Conservation (phyloP, 1,284 basidiomycete species). For the Schizophyllum amplum region DNA sequence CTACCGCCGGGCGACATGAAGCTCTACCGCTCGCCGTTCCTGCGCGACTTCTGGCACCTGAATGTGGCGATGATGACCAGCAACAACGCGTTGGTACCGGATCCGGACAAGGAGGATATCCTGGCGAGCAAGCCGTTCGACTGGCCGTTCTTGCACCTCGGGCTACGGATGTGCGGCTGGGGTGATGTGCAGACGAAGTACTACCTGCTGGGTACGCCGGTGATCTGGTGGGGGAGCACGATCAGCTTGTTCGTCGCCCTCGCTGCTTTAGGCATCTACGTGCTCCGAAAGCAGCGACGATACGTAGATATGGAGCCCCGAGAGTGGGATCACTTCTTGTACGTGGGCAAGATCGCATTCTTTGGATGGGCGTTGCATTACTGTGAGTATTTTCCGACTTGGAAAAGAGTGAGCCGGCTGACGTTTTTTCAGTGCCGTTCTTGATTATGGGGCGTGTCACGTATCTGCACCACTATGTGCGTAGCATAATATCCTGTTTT, state of each 20-base stretch:
- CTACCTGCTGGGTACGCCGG: constrained; percentile 87
- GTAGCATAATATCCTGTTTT: constrained; percentile 19
- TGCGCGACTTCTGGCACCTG: constrained; percentile 96
- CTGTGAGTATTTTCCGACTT: constrained; percentile 53
- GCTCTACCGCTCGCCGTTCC: constrained; percentile 86
- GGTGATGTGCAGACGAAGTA: constrained; percentile 84
- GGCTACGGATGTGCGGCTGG: constrained; percentile 97
- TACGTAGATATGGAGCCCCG: constrained; percentile 85
- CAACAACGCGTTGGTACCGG: constrained; percentile 95
- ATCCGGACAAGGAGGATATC: constrained; percentile 97
- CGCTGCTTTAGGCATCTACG: constrained; percentile 56
- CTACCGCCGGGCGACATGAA: constrained; percentile 77
- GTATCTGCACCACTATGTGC: constrained; percentile 83
- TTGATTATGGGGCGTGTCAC: constrained; percentile 94
- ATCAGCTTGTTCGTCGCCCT: constrained; percentile 57
- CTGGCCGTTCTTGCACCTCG: constrained; percentile 89
- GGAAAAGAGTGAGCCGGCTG: neutral
- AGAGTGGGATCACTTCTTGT: constrained; percentile 93
- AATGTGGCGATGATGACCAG: constrained; percentile 99
- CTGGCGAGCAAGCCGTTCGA: constrained; percentile 88
- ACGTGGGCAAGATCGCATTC: constrained; percentile 86
- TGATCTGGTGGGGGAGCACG: constrained; percentile 87
- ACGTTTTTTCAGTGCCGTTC: constrained; percentile 71
- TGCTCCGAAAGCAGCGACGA: constrained; percentile 81
- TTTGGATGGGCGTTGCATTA: constrained; percentile 93